Evolutionary conservation across 2,329 filamentous ascomycete genomes (phyloP).

Genomic region (Colletotrichum eremochloae): DNA sequence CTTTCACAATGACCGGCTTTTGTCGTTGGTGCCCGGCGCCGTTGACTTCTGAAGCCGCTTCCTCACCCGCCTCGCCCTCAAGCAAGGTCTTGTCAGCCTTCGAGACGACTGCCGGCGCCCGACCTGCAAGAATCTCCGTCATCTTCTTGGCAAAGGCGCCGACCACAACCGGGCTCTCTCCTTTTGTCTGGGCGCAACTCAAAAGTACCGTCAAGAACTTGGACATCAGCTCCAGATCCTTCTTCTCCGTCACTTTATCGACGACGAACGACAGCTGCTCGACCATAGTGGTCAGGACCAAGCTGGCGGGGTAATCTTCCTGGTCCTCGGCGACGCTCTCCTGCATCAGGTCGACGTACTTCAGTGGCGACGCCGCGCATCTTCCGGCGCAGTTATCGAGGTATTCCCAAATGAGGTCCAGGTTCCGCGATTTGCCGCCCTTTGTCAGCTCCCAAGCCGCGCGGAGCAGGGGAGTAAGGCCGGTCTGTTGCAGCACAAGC

Average conservation of each 20-base stretch:
- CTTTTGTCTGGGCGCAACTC: conserved; percentile 64
- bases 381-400: conserved; percentile 86
- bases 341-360: conserved; percentile 81
- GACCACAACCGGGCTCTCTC: conserved; percentile 55
- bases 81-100: conserved; percentile 14
- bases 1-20: neutral
- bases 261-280: conserved; percentile 82
- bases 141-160: conserved; percentile 50
- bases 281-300: conserved; percentile 76
- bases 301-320: conserved; percentile 61
- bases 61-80: conserved; percentile 12
- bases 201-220: conserved; percentile 72
- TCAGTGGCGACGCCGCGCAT: conserved; percentile 81
- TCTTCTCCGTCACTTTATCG: conserved; percentile 62
- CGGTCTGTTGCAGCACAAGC: conserved; percentile 68
- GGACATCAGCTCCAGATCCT: conserved; percentile 62
- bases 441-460: conserved; percentile 52
- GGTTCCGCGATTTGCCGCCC: conserved; percentile 44
- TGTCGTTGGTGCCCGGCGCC: conserved; percentile 6
- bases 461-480: conserved; percentile 62
- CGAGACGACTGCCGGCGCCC: conserved; percentile 3
- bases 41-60: neutral
- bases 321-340: conserved; percentile 58
- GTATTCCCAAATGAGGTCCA: conserved; percentile 73
- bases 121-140: conserved; percentile 26